Evolutionary conservation across 208 protist species (phyloP).

Genomic region (Trypanosoma grayi): DNA sequence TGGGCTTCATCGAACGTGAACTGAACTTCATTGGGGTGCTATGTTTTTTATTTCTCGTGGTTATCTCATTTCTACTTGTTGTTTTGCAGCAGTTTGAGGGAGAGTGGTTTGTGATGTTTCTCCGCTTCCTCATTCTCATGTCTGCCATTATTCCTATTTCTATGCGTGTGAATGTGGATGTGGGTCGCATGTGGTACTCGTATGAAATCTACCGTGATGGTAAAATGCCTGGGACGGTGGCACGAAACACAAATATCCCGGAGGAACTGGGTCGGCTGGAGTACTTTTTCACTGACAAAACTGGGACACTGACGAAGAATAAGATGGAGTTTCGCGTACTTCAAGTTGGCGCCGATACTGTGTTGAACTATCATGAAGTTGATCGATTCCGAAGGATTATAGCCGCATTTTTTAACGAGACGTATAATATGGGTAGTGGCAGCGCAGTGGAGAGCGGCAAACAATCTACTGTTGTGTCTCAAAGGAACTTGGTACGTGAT

Average conservation of each 20-base stretch:
- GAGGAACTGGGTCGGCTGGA: slow-evolving; percentile 92
- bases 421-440: neutral
- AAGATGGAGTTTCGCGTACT: slow-evolving; percentile 88
- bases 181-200: slow-evolving; percentile 96
- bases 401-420: slow-evolving; percentile 37
- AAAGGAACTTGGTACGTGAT: slow-evolving; percentile 26
- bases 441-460: neutral
- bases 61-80: slow-evolving; percentile 67
- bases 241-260: slow-evolving; percentile 95
- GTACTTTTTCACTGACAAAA: slow-evolving; percentile 93
- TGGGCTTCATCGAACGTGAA: slow-evolving; percentile 94
- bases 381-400: slow-evolving; percentile 37
- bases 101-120: slow-evolving; percentile 87
- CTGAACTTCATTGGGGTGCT: slow-evolving; percentile 95
- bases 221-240: slow-evolving; percentile 86
- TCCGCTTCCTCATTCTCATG: slow-evolving; percentile 97
- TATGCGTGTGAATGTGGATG: slow-evolving; percentile 97
- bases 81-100: slow-evolving; percentile 72
- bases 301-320: slow-evolving; percentile 97
- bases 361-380: slow-evolving; percentile 49
- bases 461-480: neutral
- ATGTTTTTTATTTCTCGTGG: slow-evolving; percentile 68
- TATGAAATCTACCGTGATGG: slow-evolving; percentile 90
- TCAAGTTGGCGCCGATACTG: slow-evolving; percentile 43
- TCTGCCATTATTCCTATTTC: slow-evolving; percentile 98